Percentiles rank a stretch among this genome's conserved stretches.
phyloP scores from a whole-genome alignment of 225 moss, liverwort and hornwort genomes.

The Straminergon stramineum region DNA sequence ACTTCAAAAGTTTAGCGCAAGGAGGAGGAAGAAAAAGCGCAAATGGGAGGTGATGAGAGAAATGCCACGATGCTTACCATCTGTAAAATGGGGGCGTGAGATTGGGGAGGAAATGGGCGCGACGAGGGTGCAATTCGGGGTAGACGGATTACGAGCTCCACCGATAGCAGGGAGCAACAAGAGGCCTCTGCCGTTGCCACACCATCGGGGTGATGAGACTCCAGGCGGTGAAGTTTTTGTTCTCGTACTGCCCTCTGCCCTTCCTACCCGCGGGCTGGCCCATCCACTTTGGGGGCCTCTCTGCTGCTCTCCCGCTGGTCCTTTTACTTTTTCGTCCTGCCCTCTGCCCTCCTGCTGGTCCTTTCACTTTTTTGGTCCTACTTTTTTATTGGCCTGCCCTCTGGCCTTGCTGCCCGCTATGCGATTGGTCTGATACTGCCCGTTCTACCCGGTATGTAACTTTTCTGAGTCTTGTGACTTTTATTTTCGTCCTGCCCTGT shows the following conservation, averaged over 20 bases:
- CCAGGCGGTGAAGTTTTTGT: neutral
- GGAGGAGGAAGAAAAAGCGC: neutral
- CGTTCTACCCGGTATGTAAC: neutral
- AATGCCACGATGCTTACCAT: slow-evolving; percentile 20
- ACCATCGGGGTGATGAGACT: neutral
- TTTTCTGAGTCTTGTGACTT: neutral
- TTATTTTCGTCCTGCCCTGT: neutral
- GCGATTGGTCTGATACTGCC: neutral
- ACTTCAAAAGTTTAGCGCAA: neutral
- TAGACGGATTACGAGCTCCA: slow-evolving; percentile 1
- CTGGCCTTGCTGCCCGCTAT: neutral
- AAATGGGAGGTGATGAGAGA: neutral
- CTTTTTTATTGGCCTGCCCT: neutral
- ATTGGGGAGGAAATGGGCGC: neutral
- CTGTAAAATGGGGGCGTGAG: neutral
- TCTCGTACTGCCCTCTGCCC: neutral
- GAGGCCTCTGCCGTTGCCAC: neutral
- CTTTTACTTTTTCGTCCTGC: neutral
- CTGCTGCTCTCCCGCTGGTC: neutral
- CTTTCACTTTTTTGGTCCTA: neutral
- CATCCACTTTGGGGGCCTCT: neutral
- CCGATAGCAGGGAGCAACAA: neutral
- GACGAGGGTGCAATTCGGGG: slow-evolving; percentile 3
- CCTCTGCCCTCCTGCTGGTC: neutral
- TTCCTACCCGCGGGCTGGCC: too few relatives aligned